Percentiles rank a stretch among this genome's conserved stretches.
phyloP scores from a whole-genome alignment of 371 early-diverging fungal species.

The Mucor plumbeus region DNA sequence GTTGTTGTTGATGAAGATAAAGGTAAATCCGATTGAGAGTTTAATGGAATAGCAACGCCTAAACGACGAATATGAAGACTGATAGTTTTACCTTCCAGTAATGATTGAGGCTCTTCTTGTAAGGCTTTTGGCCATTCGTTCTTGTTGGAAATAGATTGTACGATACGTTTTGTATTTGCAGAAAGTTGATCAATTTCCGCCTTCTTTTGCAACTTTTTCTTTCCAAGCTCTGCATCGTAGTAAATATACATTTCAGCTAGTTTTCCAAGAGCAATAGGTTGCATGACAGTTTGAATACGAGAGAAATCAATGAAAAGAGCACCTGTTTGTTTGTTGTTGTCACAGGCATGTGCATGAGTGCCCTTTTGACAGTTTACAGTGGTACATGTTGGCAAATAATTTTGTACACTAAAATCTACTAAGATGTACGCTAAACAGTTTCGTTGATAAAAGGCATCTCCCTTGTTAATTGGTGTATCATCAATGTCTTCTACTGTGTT shows the following conservation, averaged over 20 bases:
- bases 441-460: constrained; percentile 36
- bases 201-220: constrained; percentile 57
- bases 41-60: constrained; percentile 74
- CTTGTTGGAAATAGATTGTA: constrained; percentile 62
- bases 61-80: constrained; percentile 61
- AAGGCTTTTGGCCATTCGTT: constrained; percentile 47
- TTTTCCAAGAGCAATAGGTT: constrained; percentile 75
- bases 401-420: constrained; percentile 70
- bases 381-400: constrained; percentile 33
- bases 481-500: constrained; percentile 40
- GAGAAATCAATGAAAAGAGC: constrained; percentile 61
- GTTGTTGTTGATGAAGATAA: constrained; percentile 14
- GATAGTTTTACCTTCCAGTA: constrained; percentile 63
- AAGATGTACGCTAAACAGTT: constrained; percentile 75
- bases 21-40: constrained; percentile 43
- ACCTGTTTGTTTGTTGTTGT: constrained; percentile 34
- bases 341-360: constrained; percentile 22
- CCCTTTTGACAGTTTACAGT: constrained; percentile 9
- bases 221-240: constrained; percentile 71
- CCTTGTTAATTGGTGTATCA: not conserved
- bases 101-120: constrained; percentile 53
- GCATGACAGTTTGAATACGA: constrained; percentile 77
- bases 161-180: constrained; percentile 69
- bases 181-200: constrained; percentile 67
- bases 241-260: constrained; percentile 73